Evolutionary conservation across 2,329 filamentous ascomycete species (phyloP), one percentile per base, ranked within the genome.

Genomic region (Cercospora nicotianae): DNA sequence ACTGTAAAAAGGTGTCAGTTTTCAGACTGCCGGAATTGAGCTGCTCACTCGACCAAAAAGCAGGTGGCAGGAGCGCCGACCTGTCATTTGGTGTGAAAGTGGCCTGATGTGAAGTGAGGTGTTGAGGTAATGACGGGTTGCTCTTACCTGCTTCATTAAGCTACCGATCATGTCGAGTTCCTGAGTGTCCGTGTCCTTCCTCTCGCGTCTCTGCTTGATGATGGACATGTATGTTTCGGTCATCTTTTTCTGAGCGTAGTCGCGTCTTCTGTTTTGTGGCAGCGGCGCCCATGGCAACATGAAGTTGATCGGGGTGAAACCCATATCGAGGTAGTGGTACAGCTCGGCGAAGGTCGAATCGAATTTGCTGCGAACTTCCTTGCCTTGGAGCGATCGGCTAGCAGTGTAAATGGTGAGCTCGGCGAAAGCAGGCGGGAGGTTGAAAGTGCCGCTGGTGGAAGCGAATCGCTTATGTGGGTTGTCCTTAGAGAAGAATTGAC

Each of bases 391-490:
- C 18, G 91, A 89, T 77, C 93, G 91, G 13, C 92, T 94, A 53
- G 93, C 93, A 55, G 93, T 96, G 80, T 94, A 96, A 76, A 96
- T 94, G 65, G 93, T 96, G 73, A 96, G 90, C 78, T 96, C 91
- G 51, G 91, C 90, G 86, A 96, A 91, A 73, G 87, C 88, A 75
- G 90, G 87, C 66, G 90, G 85, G 20, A 96, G 88, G 75, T 95
- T 87, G 76, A 90, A 85, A 16, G 87, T 84, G 64, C 93, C 93
- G 58, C 70, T 72, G 23, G 64, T 73, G 12, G 77, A 72, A 28
- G 76, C 74, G 69, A 78, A 78, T 63, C 73, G 74, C 70, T 77
- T 77, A 62, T 74, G 70, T 53, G 82, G 81, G 51, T 90, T 80
- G 72, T 85, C 87, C 72, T 83, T 85, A 80, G 91, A 89, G 80